Conservation (phyloP, 2,329 filamentous ascomycete species). For the Fusarium circinatum region DNA sequence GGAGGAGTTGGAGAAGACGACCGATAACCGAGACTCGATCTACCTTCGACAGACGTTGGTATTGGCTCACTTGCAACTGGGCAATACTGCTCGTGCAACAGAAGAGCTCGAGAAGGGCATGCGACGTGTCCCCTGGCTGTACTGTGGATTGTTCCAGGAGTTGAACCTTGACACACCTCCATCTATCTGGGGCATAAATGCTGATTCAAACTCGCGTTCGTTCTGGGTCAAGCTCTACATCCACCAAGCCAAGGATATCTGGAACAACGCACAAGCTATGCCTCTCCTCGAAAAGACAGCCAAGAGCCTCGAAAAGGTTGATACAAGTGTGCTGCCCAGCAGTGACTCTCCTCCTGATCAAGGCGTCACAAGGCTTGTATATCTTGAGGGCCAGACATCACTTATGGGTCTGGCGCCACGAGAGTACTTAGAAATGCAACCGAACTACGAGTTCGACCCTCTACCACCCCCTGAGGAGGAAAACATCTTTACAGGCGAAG, state of each 20-base stretch:
- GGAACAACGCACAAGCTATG: conserved; percentile 81
- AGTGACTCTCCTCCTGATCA: conserved; percentile 54
- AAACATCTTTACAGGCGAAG: conserved; percentile 51
- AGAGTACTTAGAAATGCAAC: conserved; percentile 69
- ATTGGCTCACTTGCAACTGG: conserved; percentile 78
- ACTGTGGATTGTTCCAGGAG: conserved; percentile 81
- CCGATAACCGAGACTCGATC: conserved; percentile 57
- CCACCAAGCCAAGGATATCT: conserved; percentile 80
- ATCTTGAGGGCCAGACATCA: conserved; percentile 78
- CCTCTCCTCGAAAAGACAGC: conserved; percentile 76
- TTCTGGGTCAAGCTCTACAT: conserved; percentile 82
- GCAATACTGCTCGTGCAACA: conserved; percentile 72
- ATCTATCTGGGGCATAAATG: conserved; percentile 82
- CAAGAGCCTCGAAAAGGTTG: conserved; percentile 60
- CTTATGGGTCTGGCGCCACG: conserved; percentile 77
- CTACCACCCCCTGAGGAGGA: conserved; percentile 73
- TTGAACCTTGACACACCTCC: conserved; percentile 82
- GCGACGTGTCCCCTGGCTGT: conserved; percentile 83
- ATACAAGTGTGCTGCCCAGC: conserved; percentile 51
- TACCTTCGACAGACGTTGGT: conserved; percentile 82
- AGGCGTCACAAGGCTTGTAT: conserved; percentile 77
- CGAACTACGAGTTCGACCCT: conserved; percentile 83
- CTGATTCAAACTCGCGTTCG: conserved; percentile 68
- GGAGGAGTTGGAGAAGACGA: conserved; percentile 54
- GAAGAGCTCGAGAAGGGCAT: conserved; percentile 75